Evolutionary conservation across 495 filamentous ascomycete species (phyloP), one percentile per base, ranked within the genome.

Genomic region (Acidomyces sp.): DNA sequence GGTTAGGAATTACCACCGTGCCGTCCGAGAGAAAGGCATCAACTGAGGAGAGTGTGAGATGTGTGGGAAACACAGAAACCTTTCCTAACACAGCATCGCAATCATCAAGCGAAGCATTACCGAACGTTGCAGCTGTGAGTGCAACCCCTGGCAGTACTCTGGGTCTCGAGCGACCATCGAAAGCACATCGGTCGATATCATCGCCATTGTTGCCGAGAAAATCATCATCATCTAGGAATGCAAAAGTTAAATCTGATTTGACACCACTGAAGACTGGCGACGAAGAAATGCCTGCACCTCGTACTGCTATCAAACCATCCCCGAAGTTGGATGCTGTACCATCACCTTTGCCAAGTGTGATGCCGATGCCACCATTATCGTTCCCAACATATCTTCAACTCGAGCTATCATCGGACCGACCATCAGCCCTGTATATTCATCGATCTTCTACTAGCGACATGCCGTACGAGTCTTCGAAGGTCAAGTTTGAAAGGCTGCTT

Each of bases 381-480:
- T 71, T 95, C 35, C 83, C 84, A 3, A 90, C 85, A 2, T 81
- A 90, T 52, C 67, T 95, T 10, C 83, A 93, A 52, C 73, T 95
- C 9, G 86, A 95, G 53, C 67, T 95, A 18, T 78, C 86, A 1
- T 82, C 80, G 2, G 72, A 82, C 30, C 68, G 75, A 20, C 86
- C 86, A 3, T 90, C 84, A 32, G 84, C 85, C 2, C 60, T 93
- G 38, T 95, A 93, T 52, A 92, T 95, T 33, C 77, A 92, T 54
- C 77, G 80, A 42, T 75, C 82, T 2, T 55, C 62, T 9, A 69
- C 77, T 18, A 71, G 66, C 34, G 85, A 95, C 41, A 74, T 85
- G 34, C 84, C 85, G 0, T 95, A 94, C 60, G 90, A 99, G 61
- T 94, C 90, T 15, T 85, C 84, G n/a, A 78, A 78, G n/a, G 70